These are phyloP conservation scores for Aplosporella prunicola DNA, from an alignment of 2,329 filamentous ascomycete species.

Conservation along the genomic window DNA sequence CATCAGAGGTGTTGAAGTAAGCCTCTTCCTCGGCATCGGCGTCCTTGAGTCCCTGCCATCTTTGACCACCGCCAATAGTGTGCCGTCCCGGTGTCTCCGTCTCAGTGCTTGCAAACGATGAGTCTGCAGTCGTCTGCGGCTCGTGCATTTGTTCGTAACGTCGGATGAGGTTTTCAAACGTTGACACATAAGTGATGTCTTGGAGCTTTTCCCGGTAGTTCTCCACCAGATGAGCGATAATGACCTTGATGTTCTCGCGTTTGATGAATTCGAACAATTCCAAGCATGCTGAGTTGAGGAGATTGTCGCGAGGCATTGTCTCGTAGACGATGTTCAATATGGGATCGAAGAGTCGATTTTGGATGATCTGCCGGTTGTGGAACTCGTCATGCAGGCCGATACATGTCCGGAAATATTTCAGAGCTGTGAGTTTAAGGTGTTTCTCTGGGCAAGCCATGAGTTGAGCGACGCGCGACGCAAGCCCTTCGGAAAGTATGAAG, in stretches of 20 bases:
- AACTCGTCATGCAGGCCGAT: conserved; percentile 83
- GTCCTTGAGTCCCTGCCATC: conserved; percentile 67
- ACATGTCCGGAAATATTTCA: conserved; percentile 88
- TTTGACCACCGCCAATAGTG: conserved; percentile 45
- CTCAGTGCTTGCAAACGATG: conserved; percentile 63
- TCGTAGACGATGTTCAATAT: conserved; percentile 75
- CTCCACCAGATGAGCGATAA: conserved; percentile 76
- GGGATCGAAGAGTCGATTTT: conserved; percentile 71
- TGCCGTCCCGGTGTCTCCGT: conserved; percentile 42
- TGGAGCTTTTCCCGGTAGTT: conserved; percentile 71
- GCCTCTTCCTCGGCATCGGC: conserved; percentile 81
- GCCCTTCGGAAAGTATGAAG: conserved; percentile 72
- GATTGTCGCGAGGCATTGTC: conserved; percentile 84
- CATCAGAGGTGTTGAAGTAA: conserved; percentile 86
- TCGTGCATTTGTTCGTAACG: conserved; percentile 64
- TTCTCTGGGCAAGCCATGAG: conserved; percentile 78
- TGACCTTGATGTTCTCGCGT: conserved; percentile 50
- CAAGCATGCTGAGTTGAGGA: conserved; percentile 85
- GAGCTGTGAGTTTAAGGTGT: conserved; percentile 79
- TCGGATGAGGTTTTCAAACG: conserved; percentile 65
- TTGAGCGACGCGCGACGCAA: conserved; percentile 71
- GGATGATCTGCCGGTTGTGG: conserved; percentile 75
- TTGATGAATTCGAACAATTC: conserved; percentile 91
- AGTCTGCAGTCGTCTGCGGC: conserved; percentile 47
- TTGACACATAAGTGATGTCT: conserved; percentile 71